phyloP scores from a whole-genome alignment of 176 grass and related monocot genomes.

The Musa beccarii region DNA sequence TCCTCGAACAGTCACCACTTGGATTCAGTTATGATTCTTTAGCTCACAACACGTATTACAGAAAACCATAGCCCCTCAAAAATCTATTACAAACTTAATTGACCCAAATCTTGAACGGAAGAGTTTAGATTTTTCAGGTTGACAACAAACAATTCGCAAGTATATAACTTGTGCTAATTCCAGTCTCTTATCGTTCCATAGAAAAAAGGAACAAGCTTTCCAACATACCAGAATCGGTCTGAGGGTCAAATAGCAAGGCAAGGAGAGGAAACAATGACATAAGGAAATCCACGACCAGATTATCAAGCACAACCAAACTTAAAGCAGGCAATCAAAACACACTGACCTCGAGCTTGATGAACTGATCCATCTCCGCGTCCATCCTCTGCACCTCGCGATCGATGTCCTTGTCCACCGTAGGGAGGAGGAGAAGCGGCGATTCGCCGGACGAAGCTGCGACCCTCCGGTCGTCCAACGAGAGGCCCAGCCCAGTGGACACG shows the following conservation, averaged over 20 bases:
- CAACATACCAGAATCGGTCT: not conserved
- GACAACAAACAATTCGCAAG: not conserved
- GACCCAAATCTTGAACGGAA: not conserved
- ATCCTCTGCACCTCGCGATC: conserved; percentile 81
- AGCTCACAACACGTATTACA: not conserved
- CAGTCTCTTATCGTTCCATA: too few relatives aligned
- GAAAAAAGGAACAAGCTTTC: not conserved
- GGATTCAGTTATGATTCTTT: not conserved
- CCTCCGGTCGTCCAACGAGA: conserved; percentile 84
- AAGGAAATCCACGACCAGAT: not conserved
- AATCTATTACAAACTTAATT: not conserved
- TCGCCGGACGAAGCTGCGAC: conserved; percentile 63
- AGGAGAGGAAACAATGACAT: not conserved
- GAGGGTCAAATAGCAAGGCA: not conserved
- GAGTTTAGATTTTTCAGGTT: not conserved
- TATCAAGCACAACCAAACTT: conserved; percentile 8
- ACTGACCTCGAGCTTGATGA: conserved; percentile 85
- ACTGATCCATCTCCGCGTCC: conserved; percentile 92
- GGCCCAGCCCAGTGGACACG: conserved; percentile 74
- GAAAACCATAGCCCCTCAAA: not conserved
- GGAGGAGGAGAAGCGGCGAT: conserved; percentile 63
- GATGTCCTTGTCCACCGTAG: conserved; percentile 82
- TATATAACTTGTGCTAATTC: not conserved
- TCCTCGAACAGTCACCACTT: not conserved
- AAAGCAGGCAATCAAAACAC: conserved; percentile 7